A percentile compares a stretch with the other conserved stretches of the same genome.
phyloP scores from a whole-genome alignment of 768 basidiomycete species.

The Leccinum arenicola region DNA sequence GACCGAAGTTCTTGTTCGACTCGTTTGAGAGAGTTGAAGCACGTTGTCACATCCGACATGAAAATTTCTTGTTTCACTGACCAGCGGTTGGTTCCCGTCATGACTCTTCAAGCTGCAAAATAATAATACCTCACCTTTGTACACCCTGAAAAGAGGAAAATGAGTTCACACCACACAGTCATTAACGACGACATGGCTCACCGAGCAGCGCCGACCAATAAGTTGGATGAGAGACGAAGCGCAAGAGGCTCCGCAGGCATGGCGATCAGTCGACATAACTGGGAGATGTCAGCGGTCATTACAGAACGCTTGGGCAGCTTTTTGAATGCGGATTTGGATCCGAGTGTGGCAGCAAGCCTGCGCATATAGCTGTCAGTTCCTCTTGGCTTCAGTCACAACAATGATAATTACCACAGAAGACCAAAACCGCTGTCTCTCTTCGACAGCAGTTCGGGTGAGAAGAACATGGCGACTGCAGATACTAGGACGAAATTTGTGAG shows the following conservation, averaged over 20 bases:
- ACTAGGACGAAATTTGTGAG: constrained; percentile 1
- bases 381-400: neutral
- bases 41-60: constrained; percentile 73
- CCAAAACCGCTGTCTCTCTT: constrained; percentile 87
- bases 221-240: constrained; percentile 79
- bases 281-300: constrained; percentile 77
- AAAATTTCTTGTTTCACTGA: constrained; percentile 85
- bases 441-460: constrained; percentile 75
- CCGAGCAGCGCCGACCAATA: constrained; percentile 90
- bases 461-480: constrained; percentile 61
- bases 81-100: neutral
- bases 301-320: constrained; percentile 82
- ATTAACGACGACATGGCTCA: constrained; percentile 32
- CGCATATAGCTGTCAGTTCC: constrained; percentile 11
- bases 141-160: constrained; percentile 34
- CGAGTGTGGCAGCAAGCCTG: constrained; percentile 91
- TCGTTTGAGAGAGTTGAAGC: constrained; percentile 76
- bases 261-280: constrained; percentile 77
- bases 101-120: neutral
- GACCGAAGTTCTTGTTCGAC: constrained; percentile 65
- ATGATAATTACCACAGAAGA: constrained; percentile 63
- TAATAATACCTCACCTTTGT: constrained; percentile 38
- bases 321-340: constrained; percentile 82
- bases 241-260: constrained; percentile 86
- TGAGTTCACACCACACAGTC: constrained; percentile 1